A percentile compares a stretch with the other conserved stretches of the same genome.
phyloP scores from a whole-genome alignment of 148 eudicot species.

The Arbutus unedo region DNA sequence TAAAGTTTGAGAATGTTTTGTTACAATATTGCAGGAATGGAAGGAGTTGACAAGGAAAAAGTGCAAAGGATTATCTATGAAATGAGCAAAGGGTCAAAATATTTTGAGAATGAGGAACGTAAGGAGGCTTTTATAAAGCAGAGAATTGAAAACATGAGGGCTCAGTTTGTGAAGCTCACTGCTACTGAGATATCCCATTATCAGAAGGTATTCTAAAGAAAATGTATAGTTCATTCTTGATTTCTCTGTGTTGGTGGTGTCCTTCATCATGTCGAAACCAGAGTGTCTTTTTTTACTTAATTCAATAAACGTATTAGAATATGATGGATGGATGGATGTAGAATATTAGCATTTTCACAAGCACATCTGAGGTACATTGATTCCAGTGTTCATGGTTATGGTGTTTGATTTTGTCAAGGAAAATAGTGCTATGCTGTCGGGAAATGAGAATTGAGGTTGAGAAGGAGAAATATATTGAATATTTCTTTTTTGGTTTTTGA shows the following conservation, averaged over 20 bases:
- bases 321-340: not conserved
- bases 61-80: slow-evolving; percentile 90
- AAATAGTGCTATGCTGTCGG: slow-evolving; percentile 3
- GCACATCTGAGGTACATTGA: not conserved
- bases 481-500: not conserved
- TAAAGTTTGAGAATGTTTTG: not conserved
- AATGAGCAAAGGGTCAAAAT: slow-evolving; percentile 98
- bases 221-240: not conserved
- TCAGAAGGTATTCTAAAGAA: slow-evolving; percentile 56
- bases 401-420: not conserved
- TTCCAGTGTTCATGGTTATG: not conserved
- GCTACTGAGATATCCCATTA: slow-evolving; percentile 57
- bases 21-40: slow-evolving; percentile 53
- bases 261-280: not conserved
- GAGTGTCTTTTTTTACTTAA: not conserved
- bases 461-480: not conserved
- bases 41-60: slow-evolving; percentile 95
- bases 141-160: slow-evolving; percentile 74
- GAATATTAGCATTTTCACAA: not conserved
- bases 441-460: not conserved
- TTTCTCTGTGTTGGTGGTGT: not conserved
- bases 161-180: slow-evolving; percentile 60
- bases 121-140: slow-evolving; percentile 71
- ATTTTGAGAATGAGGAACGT: slow-evolving; percentile 82
- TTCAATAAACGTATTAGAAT: not conserved